Conservation (phyloP, 2,329 filamentous ascomycete genomes). For the Drechslerella coelobrocha region DNA sequence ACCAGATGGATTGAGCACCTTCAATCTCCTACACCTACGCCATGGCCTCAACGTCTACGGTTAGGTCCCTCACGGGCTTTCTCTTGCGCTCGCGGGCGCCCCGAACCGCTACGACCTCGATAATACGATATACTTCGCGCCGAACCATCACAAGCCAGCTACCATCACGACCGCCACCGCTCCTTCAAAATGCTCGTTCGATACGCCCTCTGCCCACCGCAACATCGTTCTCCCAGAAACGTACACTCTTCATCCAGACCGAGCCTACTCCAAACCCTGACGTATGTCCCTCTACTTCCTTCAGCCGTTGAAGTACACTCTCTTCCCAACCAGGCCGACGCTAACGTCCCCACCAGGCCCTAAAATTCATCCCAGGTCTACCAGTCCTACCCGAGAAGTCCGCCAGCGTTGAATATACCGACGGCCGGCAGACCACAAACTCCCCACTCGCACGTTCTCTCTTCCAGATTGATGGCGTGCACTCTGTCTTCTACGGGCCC, state of each 20-base stretch:
- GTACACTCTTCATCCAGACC: constrained; percentile 90
- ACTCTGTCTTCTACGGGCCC: constrained; percentile 87
- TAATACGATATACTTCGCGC: constrained; percentile 14
- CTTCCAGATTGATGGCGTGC: constrained; percentile 93
- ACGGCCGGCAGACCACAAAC: constrained; percentile 85
- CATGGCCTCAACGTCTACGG: constrained; percentile 17
- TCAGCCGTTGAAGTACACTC: background rate
- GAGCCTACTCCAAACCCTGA: constrained; percentile 94
- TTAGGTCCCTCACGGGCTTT: constrained; percentile 24
- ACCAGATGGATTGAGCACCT: too few species aligned
- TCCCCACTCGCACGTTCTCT: constrained; percentile 89
- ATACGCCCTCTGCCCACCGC: background rate
- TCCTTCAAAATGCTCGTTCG: background rate
- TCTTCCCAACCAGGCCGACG: background rate
- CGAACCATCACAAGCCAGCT: constrained; percentile 15
- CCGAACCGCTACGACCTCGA: constrained; percentile 20
- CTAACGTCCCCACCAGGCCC: constrained; percentile 61
- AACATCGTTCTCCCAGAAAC: background rate
- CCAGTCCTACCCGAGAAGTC: constrained; percentile 77
- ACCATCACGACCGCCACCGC: constrained; percentile 7
- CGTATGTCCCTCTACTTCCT: constrained; percentile 58
- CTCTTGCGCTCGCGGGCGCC: constrained; percentile 32
- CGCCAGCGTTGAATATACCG: constrained; percentile 89
- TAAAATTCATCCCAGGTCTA: constrained; percentile 95
- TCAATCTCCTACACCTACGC: too few species aligned